Evolutionary conservation across 352 stramenopile species (phyloP), one percentile per base, ranked within the genome.

Genomic region (Globisporangium spinosum): DNA sequence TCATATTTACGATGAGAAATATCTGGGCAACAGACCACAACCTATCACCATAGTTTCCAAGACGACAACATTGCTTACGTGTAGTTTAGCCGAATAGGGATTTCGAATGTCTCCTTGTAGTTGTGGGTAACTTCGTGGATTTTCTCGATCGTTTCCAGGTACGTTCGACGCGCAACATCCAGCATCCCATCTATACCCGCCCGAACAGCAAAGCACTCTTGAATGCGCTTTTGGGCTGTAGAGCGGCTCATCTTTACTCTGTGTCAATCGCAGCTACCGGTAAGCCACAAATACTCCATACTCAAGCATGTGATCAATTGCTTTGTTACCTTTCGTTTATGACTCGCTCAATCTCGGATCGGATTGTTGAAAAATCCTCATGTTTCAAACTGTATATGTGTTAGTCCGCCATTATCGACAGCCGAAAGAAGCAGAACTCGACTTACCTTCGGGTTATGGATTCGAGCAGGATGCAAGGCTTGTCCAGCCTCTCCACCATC

Each of bases 181-280:
- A 96, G 82, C 85, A 94, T 94, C 3, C 85, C 87, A 43, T 96
- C 87, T 29, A 96, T 90, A 10, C 89, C 89, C 23, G 85, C 80
- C 64, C 85, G 69, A 13, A 96, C 76, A 32, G 89, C 87, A 71
- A 96, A 94, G 58, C 83, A 92, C 49, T 93, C 89, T 74, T 95
- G 85, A 66, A 95, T 94, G 40, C 87, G 80, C 63, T 92, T 94
- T 68, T 94, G 83, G 12, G 84, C 83, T 58, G 78, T 77, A 35
- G 83, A 92, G 25, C 79, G 77, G 27, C 77, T 86, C 57, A 87
- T 64, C 71, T 91, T 87, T 20, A 88, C 82, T 63, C 85, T 91
- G 47, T 15, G 67, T 49, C 32, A 23, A 54, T 47, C 43, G 35
- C n/a, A 12, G 6, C 43, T 20, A 49, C 35, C 13, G 54, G 25